Evolutionary conservation across 2,329 filamentous ascomycete species (phyloP).

Genomic region (Hypoxylon sp.): DNA sequence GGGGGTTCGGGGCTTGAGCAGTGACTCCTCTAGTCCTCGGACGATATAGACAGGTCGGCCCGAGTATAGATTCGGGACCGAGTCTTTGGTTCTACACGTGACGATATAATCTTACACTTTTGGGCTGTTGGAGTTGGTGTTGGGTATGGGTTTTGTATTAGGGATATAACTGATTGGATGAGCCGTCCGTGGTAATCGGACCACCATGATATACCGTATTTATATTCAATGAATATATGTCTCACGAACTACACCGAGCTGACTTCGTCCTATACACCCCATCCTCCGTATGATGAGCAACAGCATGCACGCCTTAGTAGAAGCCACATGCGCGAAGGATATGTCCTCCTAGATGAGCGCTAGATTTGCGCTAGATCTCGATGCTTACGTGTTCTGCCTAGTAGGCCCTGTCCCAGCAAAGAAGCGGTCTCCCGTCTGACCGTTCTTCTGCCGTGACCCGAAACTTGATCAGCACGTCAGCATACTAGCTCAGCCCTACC

Average conservation of each 20-base stretch:
- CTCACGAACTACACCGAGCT: neutral
- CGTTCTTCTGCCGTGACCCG: slow-evolving; percentile 11
- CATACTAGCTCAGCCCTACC: slow-evolving; percentile 34
- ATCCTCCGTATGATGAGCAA: neutral
- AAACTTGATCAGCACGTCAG: slow-evolving; percentile 29
- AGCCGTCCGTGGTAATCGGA: neutral
- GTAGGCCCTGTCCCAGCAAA: neutral
- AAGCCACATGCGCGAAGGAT: neutral
- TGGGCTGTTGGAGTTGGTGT: neutral
- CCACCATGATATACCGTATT: slow-evolving; percentile 5
- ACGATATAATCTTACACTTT: neutral
- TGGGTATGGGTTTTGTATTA: slow-evolving; percentile 6
- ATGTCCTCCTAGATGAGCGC: neutral
- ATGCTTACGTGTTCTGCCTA: slow-evolving; percentile 1
- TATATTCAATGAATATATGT: slow-evolving; percentile 14
- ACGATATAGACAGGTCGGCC: neutral
- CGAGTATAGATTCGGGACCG: neutral
- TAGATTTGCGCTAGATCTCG: slow-evolving; percentile 8
- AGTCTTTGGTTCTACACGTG: neutral
- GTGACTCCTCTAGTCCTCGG: slow-evolving; percentile 17
- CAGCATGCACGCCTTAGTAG: neutral
- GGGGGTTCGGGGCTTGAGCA: slow-evolving; percentile 47
- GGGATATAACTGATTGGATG: slow-evolving; percentile 22
- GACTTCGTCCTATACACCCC: neutral
- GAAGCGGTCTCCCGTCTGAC: slow-evolving; percentile 19